These are phyloP conservation scores for Steccherinum ochraceum DNA, from an alignment of 768 basidiomycete species.

Conservation along the genomic window DNA sequence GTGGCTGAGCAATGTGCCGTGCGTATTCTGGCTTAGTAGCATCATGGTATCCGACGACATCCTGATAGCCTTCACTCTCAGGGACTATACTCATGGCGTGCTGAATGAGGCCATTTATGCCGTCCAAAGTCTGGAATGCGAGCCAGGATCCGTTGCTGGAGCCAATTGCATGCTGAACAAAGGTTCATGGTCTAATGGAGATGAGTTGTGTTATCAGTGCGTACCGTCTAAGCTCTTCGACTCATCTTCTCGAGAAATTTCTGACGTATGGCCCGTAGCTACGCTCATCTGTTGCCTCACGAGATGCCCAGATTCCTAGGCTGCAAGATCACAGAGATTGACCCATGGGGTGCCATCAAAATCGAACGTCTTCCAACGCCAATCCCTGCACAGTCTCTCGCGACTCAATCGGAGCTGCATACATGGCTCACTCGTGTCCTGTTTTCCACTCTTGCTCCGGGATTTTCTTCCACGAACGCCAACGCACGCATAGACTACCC, in stretches of 20 bases:
- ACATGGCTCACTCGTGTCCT: constrained; percentile 29
- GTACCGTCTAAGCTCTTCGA: too few species aligned
- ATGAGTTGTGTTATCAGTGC: background rate
- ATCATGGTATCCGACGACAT: too few species aligned
- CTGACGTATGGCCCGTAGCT: too few species aligned
- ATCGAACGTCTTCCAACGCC: background rate
- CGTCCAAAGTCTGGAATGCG: background rate
- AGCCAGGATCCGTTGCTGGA: background rate
- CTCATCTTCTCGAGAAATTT: too few species aligned
- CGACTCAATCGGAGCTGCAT: constrained; percentile 22
- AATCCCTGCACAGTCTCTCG: constrained; percentile 13
- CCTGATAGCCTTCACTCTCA: too few species aligned
- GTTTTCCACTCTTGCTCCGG: constrained; percentile 25
- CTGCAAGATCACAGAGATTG: background rate
- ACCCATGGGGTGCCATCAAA: background rate
- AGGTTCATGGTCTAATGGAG: too few species aligned
- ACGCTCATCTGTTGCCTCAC: background rate
- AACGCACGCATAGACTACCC: constrained; percentile 11
- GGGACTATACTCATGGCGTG: constrained; percentile 19
- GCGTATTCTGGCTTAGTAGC: constrained; percentile 14
- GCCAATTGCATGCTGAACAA: too few species aligned
- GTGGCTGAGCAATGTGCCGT: constrained; percentile 32
- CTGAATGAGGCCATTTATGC: background rate
- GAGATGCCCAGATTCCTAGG: background rate
- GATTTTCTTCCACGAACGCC: constrained; percentile 7